Evolutionary conservation across 2,329 filamentous ascomycete genomes (phyloP).

Genomic region (Colletotrichum kahawae): DNA sequence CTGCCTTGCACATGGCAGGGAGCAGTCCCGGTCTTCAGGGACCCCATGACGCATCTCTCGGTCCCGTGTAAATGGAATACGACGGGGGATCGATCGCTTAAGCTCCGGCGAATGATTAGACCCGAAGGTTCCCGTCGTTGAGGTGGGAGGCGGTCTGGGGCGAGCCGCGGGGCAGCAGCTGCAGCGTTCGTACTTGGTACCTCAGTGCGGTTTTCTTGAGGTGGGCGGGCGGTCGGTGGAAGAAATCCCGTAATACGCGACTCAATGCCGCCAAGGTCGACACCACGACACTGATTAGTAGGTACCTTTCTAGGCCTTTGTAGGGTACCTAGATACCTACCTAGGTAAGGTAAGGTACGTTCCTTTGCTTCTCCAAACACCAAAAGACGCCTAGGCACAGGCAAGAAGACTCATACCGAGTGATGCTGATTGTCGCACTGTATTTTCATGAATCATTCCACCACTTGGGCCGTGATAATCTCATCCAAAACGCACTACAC

Average conservation of each 20-base stretch:
- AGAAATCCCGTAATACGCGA: background rate
- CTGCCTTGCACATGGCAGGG: background rate
- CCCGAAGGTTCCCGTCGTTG: background rate
- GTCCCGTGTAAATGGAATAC: slow-evolving; percentile 6
- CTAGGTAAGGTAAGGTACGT: background rate
- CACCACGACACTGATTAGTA: too few species aligned
- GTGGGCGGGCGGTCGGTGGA: background rate
- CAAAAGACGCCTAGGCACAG: background rate
- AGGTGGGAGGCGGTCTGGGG: background rate
- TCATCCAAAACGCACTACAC: background rate
- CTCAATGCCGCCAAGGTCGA: too few species aligned
- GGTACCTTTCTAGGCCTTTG: too few species aligned
- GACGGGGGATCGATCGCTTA: background rate
- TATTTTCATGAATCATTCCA: background rate
- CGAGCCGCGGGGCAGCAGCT: slow-evolving; percentile 1
- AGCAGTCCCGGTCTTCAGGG: background rate
- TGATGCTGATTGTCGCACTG: background rate
- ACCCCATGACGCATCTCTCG: slow-evolving; percentile 16
- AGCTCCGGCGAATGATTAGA: background rate
- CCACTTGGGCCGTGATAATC: background rate
- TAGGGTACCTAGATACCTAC: background rate
- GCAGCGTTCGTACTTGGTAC: background rate
- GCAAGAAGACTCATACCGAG: background rate
- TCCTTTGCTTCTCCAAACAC: background rate
- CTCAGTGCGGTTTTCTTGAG: background rate